phyloP scores from a whole-genome alignment of 768 basidiomycete genomes.

The Hortiboletus flavorubellus region DNA sequence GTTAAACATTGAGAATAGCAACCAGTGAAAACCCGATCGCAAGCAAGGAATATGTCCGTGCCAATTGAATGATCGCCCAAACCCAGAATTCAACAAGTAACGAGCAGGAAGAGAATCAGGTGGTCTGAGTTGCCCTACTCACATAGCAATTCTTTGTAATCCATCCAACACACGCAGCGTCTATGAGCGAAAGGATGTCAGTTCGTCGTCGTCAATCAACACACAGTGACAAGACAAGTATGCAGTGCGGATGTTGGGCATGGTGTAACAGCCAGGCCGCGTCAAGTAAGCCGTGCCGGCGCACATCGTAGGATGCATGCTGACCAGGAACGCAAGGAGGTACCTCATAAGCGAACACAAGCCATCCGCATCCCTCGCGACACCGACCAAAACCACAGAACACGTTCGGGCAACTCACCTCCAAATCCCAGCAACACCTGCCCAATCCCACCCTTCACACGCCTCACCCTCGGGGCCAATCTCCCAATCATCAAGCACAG shows the following conservation, averaged over 20 bases:
- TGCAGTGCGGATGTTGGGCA: not conserved
- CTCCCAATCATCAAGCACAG: slow-evolving; percentile 20
- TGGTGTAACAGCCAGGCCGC: not conserved
- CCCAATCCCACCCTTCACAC: slow-evolving; percentile 57
- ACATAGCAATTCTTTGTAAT: slow-evolving; percentile 54
- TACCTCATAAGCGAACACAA: not conserved
- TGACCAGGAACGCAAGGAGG: not conserved
- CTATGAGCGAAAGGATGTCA: slow-evolving; percentile 27
- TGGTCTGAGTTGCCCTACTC: slow-evolving; percentile 21
- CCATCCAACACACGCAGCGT: slow-evolving; percentile 57
- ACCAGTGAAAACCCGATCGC: too few relatives aligned
- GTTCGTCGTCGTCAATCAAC: not conserved
- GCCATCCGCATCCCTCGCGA: too few relatives aligned
- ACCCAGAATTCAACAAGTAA: not conserved
- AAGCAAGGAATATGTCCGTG: not conserved
- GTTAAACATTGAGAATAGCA: not conserved
- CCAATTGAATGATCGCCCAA: not conserved
- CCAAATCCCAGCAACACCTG: slow-evolving; percentile 52
- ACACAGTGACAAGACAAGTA: not conserved
- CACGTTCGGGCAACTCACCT: slow-evolving; percentile 34
- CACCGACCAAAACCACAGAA: too few relatives aligned
- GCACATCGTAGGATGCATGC: not conserved
- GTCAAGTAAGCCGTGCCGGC: too few relatives aligned
- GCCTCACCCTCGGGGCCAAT: slow-evolving; percentile 18
- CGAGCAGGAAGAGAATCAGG: not conserved